phyloP scores from a whole-genome alignment of 1,139 yeast species.

The Kodamaea sp. region DNA sequence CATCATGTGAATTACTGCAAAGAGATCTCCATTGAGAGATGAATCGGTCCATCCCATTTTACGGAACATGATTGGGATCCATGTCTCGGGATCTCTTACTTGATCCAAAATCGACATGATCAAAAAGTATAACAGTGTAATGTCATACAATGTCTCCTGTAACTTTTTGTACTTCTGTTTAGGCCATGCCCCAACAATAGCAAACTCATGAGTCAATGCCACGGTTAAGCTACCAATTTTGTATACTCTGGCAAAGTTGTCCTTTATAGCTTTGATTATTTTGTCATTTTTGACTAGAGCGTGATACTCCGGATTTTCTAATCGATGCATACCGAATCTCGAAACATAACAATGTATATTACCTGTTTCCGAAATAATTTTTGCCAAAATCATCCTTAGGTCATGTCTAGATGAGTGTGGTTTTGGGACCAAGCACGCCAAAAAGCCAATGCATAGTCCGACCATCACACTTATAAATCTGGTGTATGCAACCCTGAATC shows the following conservation, averaged over 20 bases:
- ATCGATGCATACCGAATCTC: slow-evolving; percentile 28
- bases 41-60: slow-evolving; percentile 36
- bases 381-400: slow-evolving; percentile 27
- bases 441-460: slow-evolving; percentile 33
- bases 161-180: slow-evolving; percentile 27
- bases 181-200: slow-evolving; percentile 41
- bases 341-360: slow-evolving; percentile 33
- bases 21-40: slow-evolving; percentile 32
- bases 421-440: slow-evolving; percentile 33
- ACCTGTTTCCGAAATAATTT: slow-evolving; percentile 28
- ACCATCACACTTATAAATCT: slow-evolving; percentile 32
- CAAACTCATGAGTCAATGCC: slow-evolving; percentile 34
- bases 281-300: slow-evolving; percentile 24
- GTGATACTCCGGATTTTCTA: slow-evolving; percentile 22
- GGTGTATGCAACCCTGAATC: slow-evolving; percentile 30
- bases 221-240: slow-evolving; percentile 24
- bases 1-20: slow-evolving; percentile 35
- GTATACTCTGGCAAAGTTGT: slow-evolving; percentile 25
- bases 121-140: slow-evolving; percentile 30
- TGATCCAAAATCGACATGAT: slow-evolving; percentile 28
- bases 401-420: slow-evolving; percentile 34
- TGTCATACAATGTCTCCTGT: slow-evolving; percentile 27
- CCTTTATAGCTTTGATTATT: slow-evolving; percentile 24
- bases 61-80: slow-evolving; percentile 29
- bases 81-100: slow-evolving; percentile 27